Percentiles rank a stretch among this genome's conserved stretches.
phyloP scores from a whole-genome alignment of 768 basidiomycete species.

The Tulasnella sp. region DNA sequence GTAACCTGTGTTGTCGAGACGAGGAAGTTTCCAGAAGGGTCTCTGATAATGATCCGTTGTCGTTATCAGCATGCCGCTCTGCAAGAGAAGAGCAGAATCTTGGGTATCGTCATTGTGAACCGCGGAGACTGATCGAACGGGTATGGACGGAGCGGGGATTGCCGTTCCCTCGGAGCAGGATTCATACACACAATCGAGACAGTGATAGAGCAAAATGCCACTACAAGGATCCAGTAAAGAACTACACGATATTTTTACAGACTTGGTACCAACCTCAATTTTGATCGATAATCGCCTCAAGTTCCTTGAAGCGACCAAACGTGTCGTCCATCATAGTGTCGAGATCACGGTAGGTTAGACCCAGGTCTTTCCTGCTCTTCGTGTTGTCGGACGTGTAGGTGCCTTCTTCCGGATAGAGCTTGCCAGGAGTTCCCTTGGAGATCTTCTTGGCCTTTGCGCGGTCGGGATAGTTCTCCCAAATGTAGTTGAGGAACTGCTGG shows the following conservation, averaged over 20 bases:
- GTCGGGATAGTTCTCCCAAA: conserved; percentile 11
- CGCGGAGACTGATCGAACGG: background rate
- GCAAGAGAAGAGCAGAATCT: background rate
- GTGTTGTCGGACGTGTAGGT: conserved; percentile 8
- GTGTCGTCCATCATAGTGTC: conserved; percentile 5
- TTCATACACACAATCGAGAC: background rate
- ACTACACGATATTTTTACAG: background rate
- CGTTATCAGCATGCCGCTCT: too few relatives aligned
- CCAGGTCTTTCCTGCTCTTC: conserved; percentile 6
- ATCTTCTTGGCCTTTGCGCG: conserved; percentile 1
- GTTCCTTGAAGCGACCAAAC: background rate
- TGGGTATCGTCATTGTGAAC: background rate
- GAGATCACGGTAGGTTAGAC: background rate
- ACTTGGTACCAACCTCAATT: background rate
- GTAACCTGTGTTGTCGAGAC: too few relatives aligned
- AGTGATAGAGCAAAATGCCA: background rate
- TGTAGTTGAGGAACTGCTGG: conserved; percentile 8
- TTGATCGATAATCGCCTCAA: background rate
- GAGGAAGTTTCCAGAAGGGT: too few relatives aligned
- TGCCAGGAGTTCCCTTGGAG: conserved; percentile 3
- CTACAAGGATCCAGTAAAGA: background rate
- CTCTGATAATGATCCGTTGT: too few relatives aligned
- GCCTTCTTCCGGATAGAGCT: conserved; percentile 7
- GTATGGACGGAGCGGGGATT: background rate
- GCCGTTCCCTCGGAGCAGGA: background rate